These are phyloP conservation scores for Rhizodiscina lignyota DNA, from an alignment of 495 filamentous ascomycete genomes.

Conservation along the genomic window DNA sequence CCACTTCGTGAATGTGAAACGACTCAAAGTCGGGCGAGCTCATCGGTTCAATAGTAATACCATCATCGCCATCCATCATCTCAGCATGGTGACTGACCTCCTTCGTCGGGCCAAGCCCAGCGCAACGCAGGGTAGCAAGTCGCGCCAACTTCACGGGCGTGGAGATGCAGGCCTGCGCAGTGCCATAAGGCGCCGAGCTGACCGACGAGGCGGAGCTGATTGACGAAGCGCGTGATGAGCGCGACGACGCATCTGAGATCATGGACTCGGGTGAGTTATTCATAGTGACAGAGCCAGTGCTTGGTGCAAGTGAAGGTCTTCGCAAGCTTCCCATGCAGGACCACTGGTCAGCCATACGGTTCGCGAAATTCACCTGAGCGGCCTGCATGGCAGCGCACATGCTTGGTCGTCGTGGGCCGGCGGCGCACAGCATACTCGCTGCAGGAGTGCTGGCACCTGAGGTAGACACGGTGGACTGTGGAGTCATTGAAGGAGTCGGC, in stretches of 20 bases:
- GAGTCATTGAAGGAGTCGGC: constrained; percentile 67
- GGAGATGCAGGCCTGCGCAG: constrained; percentile 45
- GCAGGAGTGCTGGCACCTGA: no score
- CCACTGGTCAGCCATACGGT: neutral
- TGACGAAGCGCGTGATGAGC: constrained; percentile 29
- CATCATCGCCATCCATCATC: constrained; percentile 24
- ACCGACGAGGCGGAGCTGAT: constrained; percentile 33
- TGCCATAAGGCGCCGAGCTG: constrained; percentile 24
- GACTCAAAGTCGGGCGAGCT: constrained; percentile 13
- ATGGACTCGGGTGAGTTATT: constrained; percentile 79
- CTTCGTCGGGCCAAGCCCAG: constrained; percentile 31
- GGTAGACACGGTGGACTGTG: constrained; percentile 53
- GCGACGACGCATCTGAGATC: constrained; percentile 63
- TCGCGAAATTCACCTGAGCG: constrained; percentile 47
- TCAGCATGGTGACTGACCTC: constrained; percentile 1
- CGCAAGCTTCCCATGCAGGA: constrained; percentile 33
- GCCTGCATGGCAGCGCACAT: constrained; percentile 72
- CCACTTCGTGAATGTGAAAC: constrained; percentile 15
- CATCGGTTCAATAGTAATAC: constrained; percentile 10
- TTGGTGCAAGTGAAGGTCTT: constrained; percentile 62
- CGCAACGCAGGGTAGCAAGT: constrained; percentile 70
- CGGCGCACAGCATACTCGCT: constrained; percentile 46
- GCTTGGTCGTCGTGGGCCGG: constrained; percentile 39
- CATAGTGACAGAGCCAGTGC: constrained; percentile 35
- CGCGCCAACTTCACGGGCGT: constrained; percentile 50